Conservation (phyloP, 495 filamentous ascomycete species). For the Xylaria flabelliformis region DNA sequence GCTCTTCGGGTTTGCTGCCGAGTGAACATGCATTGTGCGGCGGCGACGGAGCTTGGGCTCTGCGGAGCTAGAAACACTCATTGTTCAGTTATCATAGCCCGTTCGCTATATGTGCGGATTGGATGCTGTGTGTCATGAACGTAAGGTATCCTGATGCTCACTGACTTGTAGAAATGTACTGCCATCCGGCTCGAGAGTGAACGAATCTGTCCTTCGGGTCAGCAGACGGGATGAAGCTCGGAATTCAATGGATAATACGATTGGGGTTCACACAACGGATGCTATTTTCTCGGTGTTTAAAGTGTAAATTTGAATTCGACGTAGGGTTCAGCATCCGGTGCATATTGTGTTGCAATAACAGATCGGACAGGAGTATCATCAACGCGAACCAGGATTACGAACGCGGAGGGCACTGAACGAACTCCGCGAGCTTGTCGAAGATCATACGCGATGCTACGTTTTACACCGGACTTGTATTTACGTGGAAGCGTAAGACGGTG, state of each 20-base stretch:
- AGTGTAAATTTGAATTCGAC: no score
- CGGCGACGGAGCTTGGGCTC: not conserved
- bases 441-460: not conserved
- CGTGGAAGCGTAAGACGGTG: not conserved
- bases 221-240: no score
- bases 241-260: no score
- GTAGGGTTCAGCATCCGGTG: no score
- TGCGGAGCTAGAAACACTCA: not conserved
- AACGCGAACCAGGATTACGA: not conserved
- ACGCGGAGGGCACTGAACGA: not conserved
- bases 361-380: not conserved
- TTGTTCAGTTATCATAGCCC: not conserved
- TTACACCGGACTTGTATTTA: not conserved
- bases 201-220: not conserved
- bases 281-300: no score
- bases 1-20: not conserved
- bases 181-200: not conserved
- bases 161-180: no score
- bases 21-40: not conserved
- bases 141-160: not conserved
- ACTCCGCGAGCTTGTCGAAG: not conserved
- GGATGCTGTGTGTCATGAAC: no score
- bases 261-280: no score
- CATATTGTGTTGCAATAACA: not conserved
- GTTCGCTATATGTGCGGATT: not conserved